Conservation (phyloP, 805 yeast species). For the Kodamaea nitidulidarum region DNA sequence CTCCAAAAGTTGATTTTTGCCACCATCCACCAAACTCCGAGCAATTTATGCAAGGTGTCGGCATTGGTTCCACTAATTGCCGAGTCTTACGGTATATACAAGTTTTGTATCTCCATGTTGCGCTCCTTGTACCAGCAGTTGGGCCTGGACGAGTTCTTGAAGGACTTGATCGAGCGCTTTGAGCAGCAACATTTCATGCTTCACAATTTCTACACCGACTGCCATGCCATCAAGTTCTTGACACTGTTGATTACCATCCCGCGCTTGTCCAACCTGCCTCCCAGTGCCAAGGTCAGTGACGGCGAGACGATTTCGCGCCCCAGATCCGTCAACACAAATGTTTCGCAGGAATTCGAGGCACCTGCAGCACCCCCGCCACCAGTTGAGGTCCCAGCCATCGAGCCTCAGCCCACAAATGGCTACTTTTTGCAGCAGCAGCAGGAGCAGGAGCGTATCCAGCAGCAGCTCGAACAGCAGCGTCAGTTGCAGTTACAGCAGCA, state of each 20-base stretch:
- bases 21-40: conserved; percentile 54
- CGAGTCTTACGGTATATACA: conserved; percentile 89
- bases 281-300: conserved; percentile 44
- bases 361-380: conserved; percentile 43
- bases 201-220: conserved; percentile 84
- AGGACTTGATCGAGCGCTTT: conserved; percentile 69
- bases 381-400: conserved; percentile 39
- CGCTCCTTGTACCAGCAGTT: conserved; percentile 78
- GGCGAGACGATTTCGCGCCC: conserved; percentile 37
- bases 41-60: conserved; percentile 73
- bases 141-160: conserved; percentile 70
- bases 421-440: conserved; percentile 41
- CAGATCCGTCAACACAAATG: conserved; percentile 21
- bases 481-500: conserved; percentile 66
- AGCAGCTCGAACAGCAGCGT: conserved; percentile 61
- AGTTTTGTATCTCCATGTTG: conserved; percentile 84
- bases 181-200: conserved; percentile 66
- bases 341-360: conserved; percentile 32
- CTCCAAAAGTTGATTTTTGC: conserved; percentile 75
- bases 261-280: conserved; percentile 55
- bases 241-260: conserved; percentile 81
- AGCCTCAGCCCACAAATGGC: conserved; percentile 53
- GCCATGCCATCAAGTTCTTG: conserved; percentile 77
- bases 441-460: conserved; percentile 58
- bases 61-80: conserved; percentile 87